phyloP scores from a whole-genome alignment of 2,329 filamentous ascomycete genomes.

The Tolypocladium capitatum region DNA sequence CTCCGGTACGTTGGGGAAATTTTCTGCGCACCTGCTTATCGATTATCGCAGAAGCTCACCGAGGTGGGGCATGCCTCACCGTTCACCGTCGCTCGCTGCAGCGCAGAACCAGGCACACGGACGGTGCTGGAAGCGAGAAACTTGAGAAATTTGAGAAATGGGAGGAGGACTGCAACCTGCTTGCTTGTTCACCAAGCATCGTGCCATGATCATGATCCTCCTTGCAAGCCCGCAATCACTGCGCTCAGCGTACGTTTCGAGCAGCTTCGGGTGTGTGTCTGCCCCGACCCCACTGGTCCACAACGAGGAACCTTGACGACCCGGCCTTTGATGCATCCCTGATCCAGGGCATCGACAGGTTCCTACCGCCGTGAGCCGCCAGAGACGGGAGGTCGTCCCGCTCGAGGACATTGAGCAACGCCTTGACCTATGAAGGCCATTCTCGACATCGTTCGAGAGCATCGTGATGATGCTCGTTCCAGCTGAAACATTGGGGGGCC shows the following conservation, averaged over 20 bases:
- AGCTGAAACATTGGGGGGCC: neutral
- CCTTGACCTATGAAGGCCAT: neutral
- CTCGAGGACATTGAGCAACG: neutral
- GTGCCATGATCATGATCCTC: too few species aligned
- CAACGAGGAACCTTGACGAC: neutral
- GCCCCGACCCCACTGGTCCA: neutral
- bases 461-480: too few species aligned
- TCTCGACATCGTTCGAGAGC: neutral
- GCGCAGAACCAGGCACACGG: neutral
- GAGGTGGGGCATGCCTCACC: neutral
- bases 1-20: neutral
- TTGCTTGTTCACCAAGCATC: too few species aligned
- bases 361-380: neutral
- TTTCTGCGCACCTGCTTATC: conserved; percentile 3
- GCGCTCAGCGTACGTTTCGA: too few species aligned
- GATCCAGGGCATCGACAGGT: neutral
- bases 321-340: neutral
- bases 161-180: too few species aligned
- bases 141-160: neutral
- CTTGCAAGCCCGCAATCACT: too few species aligned
- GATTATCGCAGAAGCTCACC: conserved; percentile 3
- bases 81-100: neutral
- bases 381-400: neutral
- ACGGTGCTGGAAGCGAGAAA: too few species aligned
- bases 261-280: neutral